Conservation (phyloP, 2,329 filamentous ascomycete species). For the Cytospora paraplurivora region DNA sequence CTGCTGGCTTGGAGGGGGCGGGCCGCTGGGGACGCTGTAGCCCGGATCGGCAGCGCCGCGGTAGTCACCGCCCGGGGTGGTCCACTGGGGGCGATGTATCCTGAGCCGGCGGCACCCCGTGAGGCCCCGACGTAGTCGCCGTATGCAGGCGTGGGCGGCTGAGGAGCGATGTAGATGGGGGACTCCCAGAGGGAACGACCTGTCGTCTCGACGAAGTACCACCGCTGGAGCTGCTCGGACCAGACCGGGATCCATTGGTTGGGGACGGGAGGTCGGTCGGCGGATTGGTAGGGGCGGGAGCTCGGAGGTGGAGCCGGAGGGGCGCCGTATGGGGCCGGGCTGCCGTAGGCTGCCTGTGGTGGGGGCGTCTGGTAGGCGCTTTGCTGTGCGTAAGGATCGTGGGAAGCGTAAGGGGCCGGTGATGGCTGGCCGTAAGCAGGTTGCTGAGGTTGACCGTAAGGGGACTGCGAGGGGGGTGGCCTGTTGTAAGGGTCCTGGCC, state of each 20-base stretch:
- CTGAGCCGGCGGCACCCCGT: constrained; percentile 19
- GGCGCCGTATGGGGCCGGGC: constrained; percentile 29
- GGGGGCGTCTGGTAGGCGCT: constrained; percentile 10
- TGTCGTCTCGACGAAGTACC: constrained; percentile 60
- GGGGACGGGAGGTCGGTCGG: constrained; percentile 49
- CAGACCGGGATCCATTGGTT: constrained; percentile 58
- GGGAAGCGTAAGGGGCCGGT: constrained; percentile 23
- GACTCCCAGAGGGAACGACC: constrained; percentile 60
- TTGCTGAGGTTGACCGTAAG: constrained; percentile 23
- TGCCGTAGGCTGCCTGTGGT: constrained; percentile 17
- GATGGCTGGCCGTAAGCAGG: constrained; percentile 29
- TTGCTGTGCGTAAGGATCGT: constrained; percentile 23
- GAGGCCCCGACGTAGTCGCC: constrained; percentile 28
- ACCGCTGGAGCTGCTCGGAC: constrained; percentile 55
- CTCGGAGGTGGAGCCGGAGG: constrained; percentile 32
- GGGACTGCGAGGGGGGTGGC: constrained; percentile 17
- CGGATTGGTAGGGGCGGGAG: constrained; percentile 29
- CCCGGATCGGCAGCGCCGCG: constrained; percentile 6
- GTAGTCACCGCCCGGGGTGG: constrained; percentile 17
- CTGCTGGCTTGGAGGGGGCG: constrained; percentile 27
- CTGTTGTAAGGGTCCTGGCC: constrained; percentile 18
- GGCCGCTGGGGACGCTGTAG: constrained; percentile 3
- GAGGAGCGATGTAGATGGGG: constrained; percentile 34
- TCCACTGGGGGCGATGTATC: constrained; percentile 20
- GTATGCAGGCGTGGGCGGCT: constrained; percentile 29